Percentiles rank a stretch among this genome's conserved stretches.
phyloP scores from a whole-genome alignment of 192 early-diverging fungal genomes.

The Entomortierella lignicola region DNA sequence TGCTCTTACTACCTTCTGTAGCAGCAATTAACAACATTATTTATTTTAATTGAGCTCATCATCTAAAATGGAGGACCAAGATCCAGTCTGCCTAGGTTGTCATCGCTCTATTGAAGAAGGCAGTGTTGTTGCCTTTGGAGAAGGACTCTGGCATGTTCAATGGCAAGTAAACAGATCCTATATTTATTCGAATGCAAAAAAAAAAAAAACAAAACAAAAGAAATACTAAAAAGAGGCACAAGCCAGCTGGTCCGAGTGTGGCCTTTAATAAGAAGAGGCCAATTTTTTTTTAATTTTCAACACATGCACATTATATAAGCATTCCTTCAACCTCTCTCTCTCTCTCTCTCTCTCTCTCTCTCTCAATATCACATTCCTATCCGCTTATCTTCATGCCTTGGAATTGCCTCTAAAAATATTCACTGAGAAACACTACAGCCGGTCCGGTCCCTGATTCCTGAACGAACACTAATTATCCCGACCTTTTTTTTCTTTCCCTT shows the following conservation, averaged over 20 bases:
- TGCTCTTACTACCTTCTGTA: no score
- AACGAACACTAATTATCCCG: neutral
- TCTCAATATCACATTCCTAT: no score
- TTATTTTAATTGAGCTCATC: neutral
- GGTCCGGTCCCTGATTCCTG: neutral
- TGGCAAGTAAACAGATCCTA: constrained; percentile 65
- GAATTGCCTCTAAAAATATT: no score
- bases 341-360: no score
- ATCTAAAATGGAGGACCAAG: constrained; percentile 22
- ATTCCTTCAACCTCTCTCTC: no score
- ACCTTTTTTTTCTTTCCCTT: neutral
- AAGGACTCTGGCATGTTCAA: constrained; percentile 83
- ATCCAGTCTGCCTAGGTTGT: constrained; percentile 78
- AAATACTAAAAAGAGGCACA: constrained; percentile 1
- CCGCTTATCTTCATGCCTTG: no score
- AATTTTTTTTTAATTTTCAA: no score
- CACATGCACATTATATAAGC: no score
- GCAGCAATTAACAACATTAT: neutral
- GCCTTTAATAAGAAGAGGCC: no score
- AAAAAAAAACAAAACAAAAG: no score
- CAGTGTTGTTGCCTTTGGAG: constrained; percentile 83
- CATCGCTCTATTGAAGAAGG: constrained; percentile 76
- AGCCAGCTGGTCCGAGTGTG: constrained; percentile 5
- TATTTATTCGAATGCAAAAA: no score
- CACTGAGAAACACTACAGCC: neutral